Conservation (phyloP, 2,329 filamentous ascomycete genomes). For the Aspergillus unguis region DNA sequence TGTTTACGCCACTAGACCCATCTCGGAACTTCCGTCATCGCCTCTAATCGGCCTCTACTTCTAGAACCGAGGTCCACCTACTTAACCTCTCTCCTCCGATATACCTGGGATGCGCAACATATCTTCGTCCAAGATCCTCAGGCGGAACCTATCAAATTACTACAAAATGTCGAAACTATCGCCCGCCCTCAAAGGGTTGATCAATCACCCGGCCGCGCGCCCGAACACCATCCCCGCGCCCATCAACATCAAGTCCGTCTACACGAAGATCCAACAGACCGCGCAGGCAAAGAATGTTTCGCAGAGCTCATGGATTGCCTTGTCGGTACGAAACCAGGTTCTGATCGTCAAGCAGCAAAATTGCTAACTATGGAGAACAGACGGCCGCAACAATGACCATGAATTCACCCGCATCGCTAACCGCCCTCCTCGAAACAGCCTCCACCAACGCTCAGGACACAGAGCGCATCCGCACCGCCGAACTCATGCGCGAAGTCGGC, state of each 20-base stretch:
- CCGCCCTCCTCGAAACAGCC: slow-evolving; percentile 55
- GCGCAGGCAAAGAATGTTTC: slow-evolving; percentile 62
- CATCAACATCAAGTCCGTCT: slow-evolving; percentile 60
- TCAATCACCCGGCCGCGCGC: slow-evolving; percentile 66
- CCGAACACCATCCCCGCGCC: slow-evolving; percentile 65
- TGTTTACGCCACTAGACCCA: neutral
- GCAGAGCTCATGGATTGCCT: slow-evolving; percentile 61
- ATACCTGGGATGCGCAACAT: slow-evolving; percentile 1
- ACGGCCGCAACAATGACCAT: slow-evolving; percentile 80
- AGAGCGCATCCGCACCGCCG: slow-evolving; percentile 32
- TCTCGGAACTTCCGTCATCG: neutral
- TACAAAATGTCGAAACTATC: slow-evolving; percentile 68
- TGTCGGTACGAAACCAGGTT: slow-evolving; percentile 51
- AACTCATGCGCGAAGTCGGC: slow-evolving; percentile 45
- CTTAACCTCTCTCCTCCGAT: neutral
- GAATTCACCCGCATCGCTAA: slow-evolving; percentile 75
- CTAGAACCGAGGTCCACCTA: slow-evolving; percentile 4
- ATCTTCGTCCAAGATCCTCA: neutral
- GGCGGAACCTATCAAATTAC: neutral
- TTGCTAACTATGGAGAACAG: slow-evolving; percentile 36
- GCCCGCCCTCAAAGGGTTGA: slow-evolving; percentile 66
- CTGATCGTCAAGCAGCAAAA: no score
- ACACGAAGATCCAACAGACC: slow-evolving; percentile 61
- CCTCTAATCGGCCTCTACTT: slow-evolving; percentile 5
- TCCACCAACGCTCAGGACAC: slow-evolving; percentile 27